Percentiles rank a stretch among this genome's conserved stretches.
These are phyloP conservation scores for Noccaea caerulescens DNA, from an alignment of 345 rosid species.

Conservation along the genomic window DNA sequence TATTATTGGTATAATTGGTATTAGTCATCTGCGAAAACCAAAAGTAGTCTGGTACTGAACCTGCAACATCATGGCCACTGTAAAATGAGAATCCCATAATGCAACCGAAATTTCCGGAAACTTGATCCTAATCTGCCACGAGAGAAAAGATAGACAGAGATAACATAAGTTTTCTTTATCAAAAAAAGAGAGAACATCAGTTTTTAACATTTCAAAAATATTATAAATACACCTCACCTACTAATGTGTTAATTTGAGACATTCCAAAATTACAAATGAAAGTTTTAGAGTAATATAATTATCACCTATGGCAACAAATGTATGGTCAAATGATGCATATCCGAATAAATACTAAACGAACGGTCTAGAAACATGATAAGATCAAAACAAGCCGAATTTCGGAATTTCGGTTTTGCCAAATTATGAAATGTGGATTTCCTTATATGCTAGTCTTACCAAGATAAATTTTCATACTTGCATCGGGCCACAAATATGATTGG, in stretches of 20 bases:
- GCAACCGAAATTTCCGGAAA: conserved; percentile 36
- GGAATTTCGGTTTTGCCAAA: neutral
- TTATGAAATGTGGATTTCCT: neutral
- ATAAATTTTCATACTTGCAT: conserved; percentile 19
- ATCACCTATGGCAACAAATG: neutral
- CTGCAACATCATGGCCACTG: conserved; percentile 43
- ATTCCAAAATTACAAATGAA: neutral
- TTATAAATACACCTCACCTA: neutral
- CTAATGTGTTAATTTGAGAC: neutral
- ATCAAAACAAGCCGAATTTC: neutral
- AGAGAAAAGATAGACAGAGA: neutral
- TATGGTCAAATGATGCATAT: neutral
- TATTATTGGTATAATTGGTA: neutral
- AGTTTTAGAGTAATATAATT: neutral
- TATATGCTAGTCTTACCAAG: conserved; percentile 4
- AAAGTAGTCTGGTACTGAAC: conserved; percentile 37
- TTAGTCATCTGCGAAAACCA: neutral
- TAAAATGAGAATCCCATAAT: conserved; percentile 53
- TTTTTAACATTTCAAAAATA: neutral
- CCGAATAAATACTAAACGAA: neutral
- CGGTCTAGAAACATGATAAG: neutral
- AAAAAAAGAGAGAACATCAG: too few relatives aligned
- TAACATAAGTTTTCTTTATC: neutral
- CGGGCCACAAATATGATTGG: neutral
- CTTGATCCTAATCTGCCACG: conserved; percentile 42